Base-by-base conservation (phyloP, 345 rosid genomes). In the Eucalyptus grandis region DNA sequence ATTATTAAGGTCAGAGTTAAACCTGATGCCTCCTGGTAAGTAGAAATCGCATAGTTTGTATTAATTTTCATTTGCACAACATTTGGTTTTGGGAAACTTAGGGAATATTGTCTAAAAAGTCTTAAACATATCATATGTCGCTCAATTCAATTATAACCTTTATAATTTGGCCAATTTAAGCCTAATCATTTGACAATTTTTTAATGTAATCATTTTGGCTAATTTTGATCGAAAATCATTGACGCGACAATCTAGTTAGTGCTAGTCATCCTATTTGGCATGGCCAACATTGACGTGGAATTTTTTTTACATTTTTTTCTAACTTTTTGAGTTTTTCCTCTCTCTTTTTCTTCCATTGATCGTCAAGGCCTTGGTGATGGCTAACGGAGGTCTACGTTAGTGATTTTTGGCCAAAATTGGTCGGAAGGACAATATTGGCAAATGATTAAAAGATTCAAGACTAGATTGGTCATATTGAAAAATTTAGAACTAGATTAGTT, bases 221-320 rank as follows among this genome's bases (percentile, higher is more conserved):
- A 69, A 31, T 34, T 69, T 69, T 69, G 24, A 34, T 31, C 3
- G 44, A 9, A 62, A 31, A 69, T 69, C 4, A 14, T 8, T 0
- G 4, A 69, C 0, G 12, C 5, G 2, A 3, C 7, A 5, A 9
- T 69, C 22, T 17, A 14, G 37, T 14, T 0, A 14, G 5, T 5
- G 43, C 9, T 37, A 8, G 9, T 67, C 6, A 16, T 69, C 6
- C 2, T 31, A 69, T 31, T 15, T 31, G 12, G 80, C 37, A 65
- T 7, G 21, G 17, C 6, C 11, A n/a, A 8, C 19, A 8, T 15
- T n/a, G 16, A 65, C 4, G 37, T 30, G 8, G 12, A 56, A 1
- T 56, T 51, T 51, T 49, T 50, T 21, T 24, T 6, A 65, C 19
- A 14, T 30, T 65, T n/a, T 40, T 65, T n/a, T n/a, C 8, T 14